phyloP scores from a whole-genome alignment of 2,329 filamentous ascomycete species.

The Cytospora leucostoma region DNA sequence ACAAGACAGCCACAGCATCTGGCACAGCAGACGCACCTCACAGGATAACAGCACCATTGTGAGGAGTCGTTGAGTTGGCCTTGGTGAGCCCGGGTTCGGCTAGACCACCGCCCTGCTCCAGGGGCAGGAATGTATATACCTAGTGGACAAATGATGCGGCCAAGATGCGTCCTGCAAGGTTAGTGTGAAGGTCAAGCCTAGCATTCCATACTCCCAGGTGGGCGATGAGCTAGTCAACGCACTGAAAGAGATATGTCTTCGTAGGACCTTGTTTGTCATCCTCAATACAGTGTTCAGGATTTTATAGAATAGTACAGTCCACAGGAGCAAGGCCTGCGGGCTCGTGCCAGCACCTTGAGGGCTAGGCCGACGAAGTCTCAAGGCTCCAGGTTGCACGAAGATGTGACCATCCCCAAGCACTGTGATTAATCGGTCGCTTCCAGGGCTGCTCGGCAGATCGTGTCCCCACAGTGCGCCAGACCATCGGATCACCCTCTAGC shows the following conservation, averaged over 20 bases:
- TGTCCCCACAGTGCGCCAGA: slow-evolving; percentile 9
- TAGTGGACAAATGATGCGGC: slow-evolving; percentile 3
- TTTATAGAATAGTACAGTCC: too few species aligned
- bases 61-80: slow-evolving; percentile 1
- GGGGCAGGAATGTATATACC: slow-evolving; percentile 1
- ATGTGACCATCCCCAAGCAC: too few species aligned
- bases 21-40: not conserved
- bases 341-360: too few species aligned
- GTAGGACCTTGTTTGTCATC: not conserved
- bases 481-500: not conserved
- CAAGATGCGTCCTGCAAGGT: slow-evolving; percentile 16
- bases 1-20: not conserved
- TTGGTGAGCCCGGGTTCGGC: slow-evolving; percentile 9
- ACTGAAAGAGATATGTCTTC: not conserved
- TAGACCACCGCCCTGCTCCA: slow-evolving; percentile 25
- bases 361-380: too few species aligned
- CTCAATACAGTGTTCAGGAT: too few species aligned
- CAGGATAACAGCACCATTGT: not conserved
- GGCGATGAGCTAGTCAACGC: not conserved
- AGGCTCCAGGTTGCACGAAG: too few species aligned
- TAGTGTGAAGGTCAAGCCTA: slow-evolving; percentile 11
- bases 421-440: slow-evolving; percentile 2
- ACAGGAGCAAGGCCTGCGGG: too few species aligned
- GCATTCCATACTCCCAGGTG: not conserved
- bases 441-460: not conserved